Evolutionary conservation across 306 rosid species (phyloP).

Genomic region (Cucurbita maxima): DNA sequence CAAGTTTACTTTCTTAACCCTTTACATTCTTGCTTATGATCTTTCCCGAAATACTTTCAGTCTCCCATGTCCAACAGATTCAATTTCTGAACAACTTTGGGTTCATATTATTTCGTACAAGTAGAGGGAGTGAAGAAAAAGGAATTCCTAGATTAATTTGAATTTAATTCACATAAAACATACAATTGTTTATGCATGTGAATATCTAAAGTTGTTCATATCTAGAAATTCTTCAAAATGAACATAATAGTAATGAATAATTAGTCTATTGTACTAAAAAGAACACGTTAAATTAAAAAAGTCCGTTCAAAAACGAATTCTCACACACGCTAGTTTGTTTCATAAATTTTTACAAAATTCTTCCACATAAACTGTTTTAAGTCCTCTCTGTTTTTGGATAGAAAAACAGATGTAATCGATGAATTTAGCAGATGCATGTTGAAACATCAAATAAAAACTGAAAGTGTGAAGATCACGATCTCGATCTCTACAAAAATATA

Average conservation of each 20-base stretch:
- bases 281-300: not conserved
- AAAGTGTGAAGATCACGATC: not conserved
- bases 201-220: not conserved
- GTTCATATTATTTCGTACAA: not conserved
- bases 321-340: not conserved
- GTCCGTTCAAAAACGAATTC: not conserved
- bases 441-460: not conserved
- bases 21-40: not conserved
- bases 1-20: not conserved
- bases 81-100: not conserved
- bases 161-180: not conserved
- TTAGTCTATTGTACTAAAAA: no score
- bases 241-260: no score
- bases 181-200: not conserved
- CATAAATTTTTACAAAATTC: not conserved
- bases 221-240: no score
- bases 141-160: not conserved
- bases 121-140: not conserved
- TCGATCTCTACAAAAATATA: not conserved
- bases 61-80: not conserved
- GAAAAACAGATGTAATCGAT: not conserved
- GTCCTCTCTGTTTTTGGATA: not conserved
- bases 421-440: not conserved
- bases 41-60: not conserved
- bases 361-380: not conserved